phyloP scores from a whole-genome alignment of 2,329 filamentous ascomycete genomes.

The Cytospora piceicola region DNA sequence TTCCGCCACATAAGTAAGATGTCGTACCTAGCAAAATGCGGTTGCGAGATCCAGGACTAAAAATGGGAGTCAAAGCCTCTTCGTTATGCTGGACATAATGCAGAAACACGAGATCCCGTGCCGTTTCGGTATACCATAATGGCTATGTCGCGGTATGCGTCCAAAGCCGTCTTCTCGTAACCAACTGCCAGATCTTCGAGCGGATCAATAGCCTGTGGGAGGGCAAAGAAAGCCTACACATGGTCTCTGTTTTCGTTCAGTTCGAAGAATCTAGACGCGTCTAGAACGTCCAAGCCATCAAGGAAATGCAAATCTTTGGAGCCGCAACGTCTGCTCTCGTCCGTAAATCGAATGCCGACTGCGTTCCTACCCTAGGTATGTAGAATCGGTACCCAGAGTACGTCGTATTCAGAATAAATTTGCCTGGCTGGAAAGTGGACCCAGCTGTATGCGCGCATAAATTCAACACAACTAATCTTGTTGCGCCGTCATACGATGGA shows the following conservation, averaged over 20 bases:
- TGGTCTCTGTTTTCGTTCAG: neutral
- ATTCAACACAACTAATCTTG: neutral
- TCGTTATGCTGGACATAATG: neutral
- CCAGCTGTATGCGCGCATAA: neutral
- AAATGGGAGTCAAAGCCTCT: neutral
- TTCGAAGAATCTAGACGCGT: neutral
- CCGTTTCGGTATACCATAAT: neutral
- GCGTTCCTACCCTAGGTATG: too few relatives aligned
- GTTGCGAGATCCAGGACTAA: constrained; percentile 1
- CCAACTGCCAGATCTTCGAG: neutral
- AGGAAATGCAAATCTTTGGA: too few relatives aligned
- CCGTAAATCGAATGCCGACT: neutral
- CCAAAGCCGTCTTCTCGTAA: neutral
- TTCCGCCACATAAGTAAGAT: neutral
- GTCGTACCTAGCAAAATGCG: neutral
- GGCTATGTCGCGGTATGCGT: neutral
- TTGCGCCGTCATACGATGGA: neutral
- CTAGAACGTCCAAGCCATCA: neutral
- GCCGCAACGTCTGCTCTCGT: neutral
- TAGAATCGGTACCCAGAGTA: neutral
- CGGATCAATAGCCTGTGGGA: neutral
- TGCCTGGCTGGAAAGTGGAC: neutral
- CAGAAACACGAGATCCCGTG: neutral
- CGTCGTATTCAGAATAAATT: neutral
- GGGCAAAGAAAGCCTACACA: neutral